Evolutionary conservation across 371 early-diverging fungal species (phyloP), one percentile per base, ranked within the genome.

Genomic region (Mucor mucedo): DNA sequence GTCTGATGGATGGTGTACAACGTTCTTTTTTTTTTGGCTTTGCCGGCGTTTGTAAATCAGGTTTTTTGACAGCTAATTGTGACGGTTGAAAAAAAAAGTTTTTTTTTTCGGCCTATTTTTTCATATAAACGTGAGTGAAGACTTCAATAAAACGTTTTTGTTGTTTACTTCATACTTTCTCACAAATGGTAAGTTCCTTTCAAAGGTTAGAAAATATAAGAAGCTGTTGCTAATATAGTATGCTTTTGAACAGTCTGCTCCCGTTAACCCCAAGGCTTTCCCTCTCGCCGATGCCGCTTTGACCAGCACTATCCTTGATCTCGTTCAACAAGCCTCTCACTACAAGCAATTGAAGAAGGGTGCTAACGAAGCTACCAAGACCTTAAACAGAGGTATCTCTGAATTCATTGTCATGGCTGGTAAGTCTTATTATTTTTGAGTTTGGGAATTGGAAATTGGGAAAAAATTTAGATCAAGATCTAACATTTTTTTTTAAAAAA

Each of bases 331-430:
- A 82, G 97, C 98, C 41, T 91, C 95, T 50, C 95, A 97, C 84
- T 96, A 96, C 91, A 97, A 97, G 88, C 98, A 98, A 86, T 87
- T 99, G 64, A 98, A 95, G 87, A 98, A 95, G 90, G 99, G 99
- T 71, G 98, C 98, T 70, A 99, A 99, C 90, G 99, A 99, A 86
- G 94, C 96, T 30, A 99, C 98, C 73, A 99, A 99, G 91, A 96
- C 98, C 54, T 88, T 99, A 52, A 99, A 99, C 91, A 95, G 99
- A 75, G 99, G 99, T 84, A 97, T 96, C 69, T 91, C 98, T 64
- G 97, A 99, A 84, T 97, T 99, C 79, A 96, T 99, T 71, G 89
- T 99, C 71, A 91, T 99, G 92, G 95, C 99, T 66, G 82, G 82
- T 81, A 81, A 73, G 78, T 76, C 32, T n/a, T 47, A 29, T 49